Conservation (phyloP, 257 asterid species). For the Lycium barbarum region DNA sequence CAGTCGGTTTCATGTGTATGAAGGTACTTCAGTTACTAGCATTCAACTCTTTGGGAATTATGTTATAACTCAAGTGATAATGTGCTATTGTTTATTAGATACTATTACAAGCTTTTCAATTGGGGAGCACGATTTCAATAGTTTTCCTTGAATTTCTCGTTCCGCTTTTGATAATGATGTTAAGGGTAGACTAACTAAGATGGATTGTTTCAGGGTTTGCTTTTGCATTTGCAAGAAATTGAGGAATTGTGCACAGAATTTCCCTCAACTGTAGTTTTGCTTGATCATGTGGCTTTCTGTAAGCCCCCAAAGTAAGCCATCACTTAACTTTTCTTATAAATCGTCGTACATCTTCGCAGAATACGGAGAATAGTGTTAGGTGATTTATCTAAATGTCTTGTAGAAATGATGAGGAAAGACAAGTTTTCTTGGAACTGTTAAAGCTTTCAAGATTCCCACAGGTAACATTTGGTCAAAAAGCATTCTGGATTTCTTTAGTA, state of each 20-base stretch:
- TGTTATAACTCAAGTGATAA: neutral
- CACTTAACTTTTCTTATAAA: slow-evolving; percentile 10
- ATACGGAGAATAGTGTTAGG: neutral
- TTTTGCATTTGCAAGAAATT: slow-evolving; percentile 73
- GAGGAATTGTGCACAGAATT: slow-evolving; percentile 74
- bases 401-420: slow-evolving; percentile 65
- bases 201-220: slow-evolving; percentile 63
- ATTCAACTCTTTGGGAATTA: neutral
- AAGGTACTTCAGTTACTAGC: slow-evolving; percentile 53
- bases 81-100: neutral
- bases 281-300: slow-evolving; percentile 84
- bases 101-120: neutral
- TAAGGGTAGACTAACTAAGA: neutral
- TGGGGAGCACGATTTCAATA: neutral
- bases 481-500: neutral
- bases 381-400: slow-evolving; percentile 16
- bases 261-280: slow-evolving; percentile 75
- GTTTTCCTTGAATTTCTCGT: neutral
- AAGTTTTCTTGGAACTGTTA: slow-evolving; percentile 55
- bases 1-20: slow-evolving; percentile 94
- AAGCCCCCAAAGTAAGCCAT: slow-evolving; percentile 82
- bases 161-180: neutral
- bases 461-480: slow-evolving; percentile 43
- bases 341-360: neutral
- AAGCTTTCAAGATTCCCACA: slow-evolving; percentile 79